These are phyloP conservation scores for Nymphaea thermarum DNA, from an alignment of 164 flowering plant genomes.

Conservation along the genomic window DNA sequence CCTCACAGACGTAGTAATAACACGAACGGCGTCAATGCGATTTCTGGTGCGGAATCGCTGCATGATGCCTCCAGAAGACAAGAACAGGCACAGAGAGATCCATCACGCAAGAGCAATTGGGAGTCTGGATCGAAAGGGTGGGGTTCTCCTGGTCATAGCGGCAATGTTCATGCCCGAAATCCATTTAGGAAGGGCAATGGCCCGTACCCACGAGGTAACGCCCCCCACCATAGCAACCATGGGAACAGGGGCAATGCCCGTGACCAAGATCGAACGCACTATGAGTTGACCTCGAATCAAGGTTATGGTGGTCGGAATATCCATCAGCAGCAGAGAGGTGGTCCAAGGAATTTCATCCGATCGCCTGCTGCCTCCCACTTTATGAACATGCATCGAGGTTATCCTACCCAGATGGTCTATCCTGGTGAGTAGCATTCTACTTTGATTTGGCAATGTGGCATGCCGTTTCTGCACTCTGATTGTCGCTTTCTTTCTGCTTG, in stretches of 20 bases:
- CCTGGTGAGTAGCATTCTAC: neutral
- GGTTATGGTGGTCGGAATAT: neutral
- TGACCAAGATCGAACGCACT: neutral
- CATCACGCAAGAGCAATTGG: neutral
- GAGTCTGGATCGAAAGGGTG: neutral
- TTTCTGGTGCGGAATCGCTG: neutral
- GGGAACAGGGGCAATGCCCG: neutral
- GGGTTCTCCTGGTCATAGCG: neutral
- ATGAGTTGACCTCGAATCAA: neutral
- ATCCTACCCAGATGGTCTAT: constrained; percentile 36
- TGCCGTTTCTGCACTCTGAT: neutral
- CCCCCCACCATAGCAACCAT: neutral
- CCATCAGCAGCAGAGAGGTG: neutral
- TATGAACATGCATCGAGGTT: constrained; percentile 48
- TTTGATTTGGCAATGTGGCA: neutral
- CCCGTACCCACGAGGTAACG: neutral
- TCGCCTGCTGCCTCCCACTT: constrained; percentile 15
- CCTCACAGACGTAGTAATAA: neutral
- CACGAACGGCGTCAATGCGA: neutral
- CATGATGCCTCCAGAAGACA: neutral
- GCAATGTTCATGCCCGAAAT: neutral
- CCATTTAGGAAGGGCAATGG: neutral
- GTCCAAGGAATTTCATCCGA: constrained; percentile 13
- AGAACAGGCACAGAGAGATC: neutral
- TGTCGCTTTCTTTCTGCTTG: neutral